Evolutionary conservation across 2,329 filamentous ascomycete species (phyloP), one percentile per base, ranked within the genome.

Genomic region (Diaporthe sp.): DNA sequence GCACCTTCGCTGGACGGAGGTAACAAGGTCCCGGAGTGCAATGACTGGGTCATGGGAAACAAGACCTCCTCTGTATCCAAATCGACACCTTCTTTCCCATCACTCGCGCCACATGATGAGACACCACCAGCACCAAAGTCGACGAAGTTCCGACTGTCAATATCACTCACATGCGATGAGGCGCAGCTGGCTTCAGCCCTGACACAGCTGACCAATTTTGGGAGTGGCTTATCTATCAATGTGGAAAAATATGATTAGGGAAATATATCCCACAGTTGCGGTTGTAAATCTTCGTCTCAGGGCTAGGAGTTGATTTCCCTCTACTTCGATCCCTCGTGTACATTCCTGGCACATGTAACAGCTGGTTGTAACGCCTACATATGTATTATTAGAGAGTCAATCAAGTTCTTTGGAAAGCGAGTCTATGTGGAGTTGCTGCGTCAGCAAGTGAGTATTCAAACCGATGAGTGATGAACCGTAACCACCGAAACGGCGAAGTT

Each of bases 71-170:
- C 61, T 34, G 61, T 65, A 13, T 31, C 61, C 17, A 65, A 49
- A 34, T 65, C 42, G 61, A 65, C 61, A 34, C 61, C 44, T 34
- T 67, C 61, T 34, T 67, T 51, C 44, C 62, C 62, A 49, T 67
- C 62, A 51, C 62, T 51, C 19, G 19, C 31, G 10, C 28, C 62
- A 37, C 44, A 67, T 34, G 28, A 49, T 37, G 28, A 10, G 44
- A 51, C 62, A 51, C 12, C 62, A 15, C 19, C 42, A 49, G 28
- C 42, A 67, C 42, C 44, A 37, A 65, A 65, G 61, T 51, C 62
- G 12, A 51, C 28, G 17, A 67, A n/a, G 62, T 51, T 67, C 7
- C 44, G 44, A 10, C 28, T 67, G 25, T 67, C 62, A 17, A 37
- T 67, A 37, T n/a, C 62, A 37, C 44, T 67, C 19, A 67, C 62